Base-by-base conservation (phyloP, 306 rosid species). In the Castanospermum australe region DNA sequence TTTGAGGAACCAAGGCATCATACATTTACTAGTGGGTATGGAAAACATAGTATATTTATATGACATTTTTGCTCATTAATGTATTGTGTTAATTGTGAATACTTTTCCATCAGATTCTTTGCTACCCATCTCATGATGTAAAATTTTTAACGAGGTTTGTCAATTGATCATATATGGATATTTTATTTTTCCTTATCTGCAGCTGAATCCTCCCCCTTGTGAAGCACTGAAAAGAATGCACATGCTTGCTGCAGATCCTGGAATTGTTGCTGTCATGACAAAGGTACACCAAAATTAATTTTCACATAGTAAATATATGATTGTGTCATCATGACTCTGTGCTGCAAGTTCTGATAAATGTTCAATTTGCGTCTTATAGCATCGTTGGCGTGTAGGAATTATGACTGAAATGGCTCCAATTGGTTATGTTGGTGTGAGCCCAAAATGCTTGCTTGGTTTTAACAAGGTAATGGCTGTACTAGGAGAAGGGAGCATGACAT, bases 391-490 rank as follows among this genome's bases (percentile, higher is more conserved):
- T 78, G 95, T 95, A 66, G 99, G 97, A 82, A 90, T 92, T 63
- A 95, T 95, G 98, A 92, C 96, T 35, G 99, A 95, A 92, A 90
- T 95, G 98, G 96, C 97, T 76, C 99, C 99, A 22, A 55, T 91
- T 67, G 99, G 99, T 57, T 92, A 91, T 79, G 98, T 95, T 84
- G 99, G 99, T 75, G 84, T 91, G 77, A 93, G 82, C 89, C 97
- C 98, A 71, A 90, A 92, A 87, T 95, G 99, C 81, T 12, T 92
- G 77, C 98, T 95, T 25, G 99, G 99, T 79, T 86, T 92, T 57
- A 95, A 95, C 84, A 90, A 84, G 99, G 99, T 95, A 89, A 69
- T 51, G 71, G 5, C 17, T 73, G 62, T 45, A 60, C 77, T 44
- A 28, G 4, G 76, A 77, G 41, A 64, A 30, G 42, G 56, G 28